A percentile compares a stretch with the other conserved stretches of the same genome.
Conservation (phyloP, 176 grass and related monocot species). For the Sorghum bicolor region Sorghum_bicolor_NCBIv3 NC_012878.2:51116001-51116500, state of each 20-base stretch:
- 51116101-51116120: slow-evolving; percentile 19
- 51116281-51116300: slow-evolving; percentile 4
- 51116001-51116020: too few relatives aligned
- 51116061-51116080: not conserved
- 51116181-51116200: not conserved
- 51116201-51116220: not conserved
- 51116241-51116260: not conserved
- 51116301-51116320: slow-evolving; percentile 11
- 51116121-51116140: slow-evolving; percentile 17
- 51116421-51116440: not conserved
- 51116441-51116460: not conserved
- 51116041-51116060: too few relatives aligned
- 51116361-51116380: not conserved
- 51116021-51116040: too few relatives aligned
- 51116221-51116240: not conserved
- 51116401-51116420: not conserved
- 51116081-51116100: not conserved
- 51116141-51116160: not conserved
- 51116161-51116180: not conserved
- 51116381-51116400: not conserved
- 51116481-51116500: too few relatives aligned
- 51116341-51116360: not conserved
- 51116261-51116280: not conserved
- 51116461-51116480: too few relatives aligned
- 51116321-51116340: slow-evolving; percentile 9